Evolutionary conservation across 768 basidiomycete species (phyloP), one percentile per base, ranked within the genome.

Genomic region (Lactarius sp.): DNA sequence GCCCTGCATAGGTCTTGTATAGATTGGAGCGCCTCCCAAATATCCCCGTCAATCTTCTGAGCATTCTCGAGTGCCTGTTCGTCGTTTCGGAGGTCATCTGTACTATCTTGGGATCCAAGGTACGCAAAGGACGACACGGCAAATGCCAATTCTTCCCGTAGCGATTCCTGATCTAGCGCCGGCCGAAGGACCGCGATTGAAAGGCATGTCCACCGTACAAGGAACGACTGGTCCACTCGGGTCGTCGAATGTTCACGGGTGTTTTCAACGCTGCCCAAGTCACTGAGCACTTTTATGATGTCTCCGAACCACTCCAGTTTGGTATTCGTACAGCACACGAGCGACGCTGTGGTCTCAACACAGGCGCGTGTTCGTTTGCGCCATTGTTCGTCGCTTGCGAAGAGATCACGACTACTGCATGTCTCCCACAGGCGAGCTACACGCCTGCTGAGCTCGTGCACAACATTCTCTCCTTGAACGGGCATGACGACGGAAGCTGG

Each of bases 31-130:
- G 59, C 56, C 18, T 33, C 51, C 36, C 39, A 53, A 8, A 66
- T 47, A 51, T 4, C 27, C 14, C 52, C 62, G 49, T 66, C 66
- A 20, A 66, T n/a, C 27, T 42, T 56, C 42, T 55, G 54, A 7
- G 37, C 37, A 37, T 37, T 37, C 37, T 37, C 37, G 8, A 37
- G 37, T 12, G 37, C 37, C 37, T 12, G 37, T 37, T 37, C 37
- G 4, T 37, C 37, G 37, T 8, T 37, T 37, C 37, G 2, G 12
- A 37, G 8, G 12, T 37, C 37, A 12, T 37, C 37, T 37, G 37
- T 12, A 12, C 12, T 37, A 37, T 37, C 37, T 37, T 12, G 37
- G 7, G 7, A 37, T 7, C 12, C 37, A 12, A 37, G 37, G 37
- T 37, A 37, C 5, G 37, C 41, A 14, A 41, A 41, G 41, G 41